Evolutionary conservation across 2,329 filamentous ascomycete species (phyloP), one percentile per base, ranked within the genome.

Genomic region (Pseudogymnoascus sp.): DNA sequence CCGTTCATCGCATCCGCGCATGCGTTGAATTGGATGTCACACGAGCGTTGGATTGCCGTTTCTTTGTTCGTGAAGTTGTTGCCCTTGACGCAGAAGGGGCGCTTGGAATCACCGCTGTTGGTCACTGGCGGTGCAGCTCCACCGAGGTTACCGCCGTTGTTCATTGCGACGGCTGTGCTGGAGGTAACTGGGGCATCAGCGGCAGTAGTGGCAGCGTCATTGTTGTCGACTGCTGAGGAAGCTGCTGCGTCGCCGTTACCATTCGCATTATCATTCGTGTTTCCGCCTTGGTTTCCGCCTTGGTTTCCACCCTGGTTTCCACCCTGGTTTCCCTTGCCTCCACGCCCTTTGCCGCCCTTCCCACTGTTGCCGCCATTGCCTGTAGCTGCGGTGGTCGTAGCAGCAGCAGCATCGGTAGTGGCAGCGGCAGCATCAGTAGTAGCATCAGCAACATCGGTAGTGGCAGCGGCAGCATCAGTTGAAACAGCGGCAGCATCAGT

Each of bases 11-110:
- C 78, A 67, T 85, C 73, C 4, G 80, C 77, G 68, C 85, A 88
- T 1, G 70, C 73, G 68, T 86, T 87, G 72, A 84, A 81, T 73
- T 87, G 85, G 63, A 85, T 79, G 68, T 84, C 80, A 68, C 85
- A 88, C 47, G 81, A 78, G 47, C 85, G 77, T 71, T 85, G 79
- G 37, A 79, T 72, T 6, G 85, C 85, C 9, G 79, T 80, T 1
- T 71, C 71, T 66, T 82, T 71, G 69, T 80, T 81, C 29, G 79
- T 78, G 69, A 88, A 87, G 31, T 76, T 84, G 74, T 78, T 76
- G 58, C 80, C 81, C 66, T 81, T 79, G 63, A 84, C 81, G 17
- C 68, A 64, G 71, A 85, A 86, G 61, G 83, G 81, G 29, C 83
- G 76, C 54, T 71, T 67, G 11, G 72, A 50, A 71, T 83, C 74